Evolutionary conservation across 225 moss, liverwort and hornwort species (phyloP).

Genomic region (Rhytidiadelphus loreus): DNA sequence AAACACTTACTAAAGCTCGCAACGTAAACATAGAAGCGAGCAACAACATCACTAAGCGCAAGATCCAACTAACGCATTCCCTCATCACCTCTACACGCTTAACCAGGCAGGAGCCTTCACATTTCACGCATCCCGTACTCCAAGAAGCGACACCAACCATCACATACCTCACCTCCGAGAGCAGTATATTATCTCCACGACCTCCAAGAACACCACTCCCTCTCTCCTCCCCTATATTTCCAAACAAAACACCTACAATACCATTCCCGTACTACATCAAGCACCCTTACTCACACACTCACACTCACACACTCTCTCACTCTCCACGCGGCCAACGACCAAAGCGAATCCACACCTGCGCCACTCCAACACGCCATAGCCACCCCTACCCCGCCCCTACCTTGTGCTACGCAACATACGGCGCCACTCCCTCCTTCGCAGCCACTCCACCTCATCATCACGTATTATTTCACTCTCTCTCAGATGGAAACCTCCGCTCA

Average conservation of each 20-base stretch:
- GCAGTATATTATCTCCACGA: not conserved
- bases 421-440: not conserved
- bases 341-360: not conserved
- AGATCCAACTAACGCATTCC: not conserved
- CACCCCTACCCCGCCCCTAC: not conserved
- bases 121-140: not conserved
- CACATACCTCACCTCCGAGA: not conserved
- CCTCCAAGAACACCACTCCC: not conserved
- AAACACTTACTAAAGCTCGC: not conserved
- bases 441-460: not conserved
- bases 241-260: not conserved
- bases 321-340: not conserved
- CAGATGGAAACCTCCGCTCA: not conserved
- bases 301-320: not conserved
- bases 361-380: constrained; percentile 12
- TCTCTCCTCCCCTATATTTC: not conserved
- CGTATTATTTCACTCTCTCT: not conserved
- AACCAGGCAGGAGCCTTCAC: not conserved
- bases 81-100: not conserved
- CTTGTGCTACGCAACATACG: not conserved
- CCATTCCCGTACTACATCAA: not conserved
- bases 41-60: not conserved
- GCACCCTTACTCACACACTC: not conserved
- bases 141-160: not conserved
- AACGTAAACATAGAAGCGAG: not conserved